Conservation (phyloP, 2,329 filamentous ascomycete species). For the Cercospora sp. region DNA sequence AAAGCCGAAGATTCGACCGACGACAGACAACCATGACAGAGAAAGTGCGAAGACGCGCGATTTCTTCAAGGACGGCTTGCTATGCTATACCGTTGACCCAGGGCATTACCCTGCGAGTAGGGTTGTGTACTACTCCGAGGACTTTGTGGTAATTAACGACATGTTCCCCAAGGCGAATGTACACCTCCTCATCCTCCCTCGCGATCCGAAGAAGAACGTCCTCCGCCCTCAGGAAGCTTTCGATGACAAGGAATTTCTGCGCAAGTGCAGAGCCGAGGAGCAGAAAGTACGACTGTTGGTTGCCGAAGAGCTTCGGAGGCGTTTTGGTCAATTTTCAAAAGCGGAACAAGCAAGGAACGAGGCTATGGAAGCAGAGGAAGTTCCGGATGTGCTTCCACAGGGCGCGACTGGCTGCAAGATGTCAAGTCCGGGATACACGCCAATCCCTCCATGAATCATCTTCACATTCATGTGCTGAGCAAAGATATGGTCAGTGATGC, state of each 20-base stretch:
- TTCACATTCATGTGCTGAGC: constrained; percentile 87
- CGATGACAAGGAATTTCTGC: constrained; percentile 68
- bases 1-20: constrained; percentile 38
- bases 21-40: constrained; percentile 26
- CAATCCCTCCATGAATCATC: constrained; percentile 84
- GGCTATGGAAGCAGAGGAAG: constrained; percentile 57
- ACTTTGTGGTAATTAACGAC: constrained; percentile 78
- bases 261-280: constrained; percentile 62
- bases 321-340: constrained; percentile 63
- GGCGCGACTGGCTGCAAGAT: constrained; percentile 76
- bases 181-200: constrained; percentile 85
- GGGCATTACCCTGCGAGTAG: constrained; percentile 58
- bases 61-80: constrained; percentile 61
- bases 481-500: constrained; percentile 72
- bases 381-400: constrained; percentile 55
- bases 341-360: constrained; percentile 63
- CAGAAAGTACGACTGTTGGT: constrained; percentile 64
- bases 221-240: constrained; percentile 78
- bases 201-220: constrained; percentile 60
- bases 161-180: constrained; percentile 81
- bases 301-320: constrained; percentile 71
- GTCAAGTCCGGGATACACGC: constrained; percentile 81
- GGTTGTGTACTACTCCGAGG: constrained; percentile 66
- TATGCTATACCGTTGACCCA: constrained; percentile 66
- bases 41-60: constrained; percentile 39